Percentiles rank a stretch among this genome's conserved stretches.
phyloP scores from a whole-genome alignment of 2,329 filamentous ascomycete species.

The Thielaviopsis euricoi region DNA sequence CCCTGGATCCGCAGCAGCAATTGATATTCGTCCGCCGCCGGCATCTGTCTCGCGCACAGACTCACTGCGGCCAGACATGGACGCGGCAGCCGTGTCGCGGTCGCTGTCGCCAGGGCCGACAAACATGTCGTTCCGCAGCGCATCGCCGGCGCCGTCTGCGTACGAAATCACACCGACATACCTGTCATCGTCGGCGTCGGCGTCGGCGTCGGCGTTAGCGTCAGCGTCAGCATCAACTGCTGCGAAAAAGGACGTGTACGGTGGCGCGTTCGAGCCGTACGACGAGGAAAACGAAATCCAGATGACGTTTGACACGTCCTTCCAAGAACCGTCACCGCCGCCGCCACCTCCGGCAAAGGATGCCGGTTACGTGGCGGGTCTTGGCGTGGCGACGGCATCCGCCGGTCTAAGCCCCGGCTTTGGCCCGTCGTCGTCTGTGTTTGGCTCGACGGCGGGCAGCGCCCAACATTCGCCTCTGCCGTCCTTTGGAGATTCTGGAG shows the following conservation, averaged over 20 bases:
- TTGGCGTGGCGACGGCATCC: no score
- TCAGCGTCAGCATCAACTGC: no score
- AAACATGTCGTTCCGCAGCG: background rate
- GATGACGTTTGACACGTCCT: slow-evolving; percentile 58
- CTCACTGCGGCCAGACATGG: slow-evolving; percentile 2
- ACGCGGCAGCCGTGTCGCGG: background rate
- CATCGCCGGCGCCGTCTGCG: background rate
- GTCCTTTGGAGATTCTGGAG: background rate
- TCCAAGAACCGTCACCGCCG: slow-evolving; percentile 22
- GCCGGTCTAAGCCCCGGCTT: no score
- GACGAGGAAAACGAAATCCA: slow-evolving; percentile 34
- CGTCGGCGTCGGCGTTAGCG: background rate
- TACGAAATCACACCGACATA: slow-evolving; percentile 3
- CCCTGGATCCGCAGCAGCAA: background rate
- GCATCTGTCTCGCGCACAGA: slow-evolving; percentile 7
- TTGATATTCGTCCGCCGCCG: slow-evolving; percentile 8
- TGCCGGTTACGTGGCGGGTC: slow-evolving; percentile 16
- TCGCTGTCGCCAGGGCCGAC: slow-evolving; percentile 3
- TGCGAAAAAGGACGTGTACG: slow-evolving; percentile 4
- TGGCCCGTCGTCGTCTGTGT: no score
- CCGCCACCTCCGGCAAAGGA: slow-evolving; percentile 19
- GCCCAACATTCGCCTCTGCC: no score
- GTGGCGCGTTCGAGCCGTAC: slow-evolving; percentile 11
- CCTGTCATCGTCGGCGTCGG: background rate
- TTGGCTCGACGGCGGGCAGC: no score